Evolutionary conservation across 495 filamentous ascomycete genomes (phyloP).

Genomic region (Trichocladium antarcticum): DNA sequence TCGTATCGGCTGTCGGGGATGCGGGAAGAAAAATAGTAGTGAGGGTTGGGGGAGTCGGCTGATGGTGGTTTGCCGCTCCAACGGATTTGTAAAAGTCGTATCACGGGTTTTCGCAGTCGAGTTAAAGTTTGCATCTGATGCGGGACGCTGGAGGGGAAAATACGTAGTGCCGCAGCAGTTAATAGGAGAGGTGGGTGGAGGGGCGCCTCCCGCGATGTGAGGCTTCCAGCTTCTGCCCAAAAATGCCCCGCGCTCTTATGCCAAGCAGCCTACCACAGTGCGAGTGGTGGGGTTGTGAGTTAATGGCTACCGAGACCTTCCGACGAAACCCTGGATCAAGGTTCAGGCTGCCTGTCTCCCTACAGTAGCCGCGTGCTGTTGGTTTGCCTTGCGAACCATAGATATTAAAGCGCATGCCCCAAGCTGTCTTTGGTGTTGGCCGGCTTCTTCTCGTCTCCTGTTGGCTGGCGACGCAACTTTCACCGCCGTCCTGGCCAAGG

Average conservation of each 20-base stretch:
- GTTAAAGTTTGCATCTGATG: background rate
- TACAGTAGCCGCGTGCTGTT: too few relatives aligned
- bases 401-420: too few relatives aligned
- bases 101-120: constrained; percentile 1
- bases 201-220: background rate
- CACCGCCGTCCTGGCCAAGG: too few relatives aligned
- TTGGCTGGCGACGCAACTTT: too few relatives aligned
- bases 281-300: background rate
- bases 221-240: background rate
- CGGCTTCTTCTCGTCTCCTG: too few relatives aligned
- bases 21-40: background rate
- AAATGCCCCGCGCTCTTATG: constrained; percentile 5
- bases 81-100: background rate
- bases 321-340: background rate
- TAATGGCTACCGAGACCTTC: constrained; percentile 16
- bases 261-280: background rate
- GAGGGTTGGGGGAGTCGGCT: background rate
- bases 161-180: background rate
- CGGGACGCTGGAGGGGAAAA: background rate
- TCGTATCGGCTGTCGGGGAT: background rate
- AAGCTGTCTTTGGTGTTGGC: too few relatives aligned
- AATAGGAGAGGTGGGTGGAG: background rate
- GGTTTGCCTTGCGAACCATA: too few relatives aligned
- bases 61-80: background rate
- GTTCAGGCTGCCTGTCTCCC: too few relatives aligned